A percentile compares a stretch with the other conserved stretches of the same genome.
phyloP scores from a whole-genome alignment of 352 stramenopile species.

The Pythium biforme region DNA sequence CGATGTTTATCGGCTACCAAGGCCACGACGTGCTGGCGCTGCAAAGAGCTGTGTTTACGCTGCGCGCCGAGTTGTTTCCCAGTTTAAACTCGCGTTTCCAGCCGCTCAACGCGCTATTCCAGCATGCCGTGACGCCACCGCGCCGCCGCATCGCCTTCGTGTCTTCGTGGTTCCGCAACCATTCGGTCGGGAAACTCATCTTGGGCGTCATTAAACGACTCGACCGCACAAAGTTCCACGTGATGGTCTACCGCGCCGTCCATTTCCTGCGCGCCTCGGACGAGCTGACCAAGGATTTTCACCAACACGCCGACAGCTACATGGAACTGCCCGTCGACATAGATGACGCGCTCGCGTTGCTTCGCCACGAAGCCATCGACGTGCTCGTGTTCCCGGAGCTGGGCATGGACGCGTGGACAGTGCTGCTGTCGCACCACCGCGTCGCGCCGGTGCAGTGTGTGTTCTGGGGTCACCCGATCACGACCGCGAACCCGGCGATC shows the following conservation, averaged over 20 bases:
- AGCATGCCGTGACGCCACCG: slow-evolving; percentile 14
- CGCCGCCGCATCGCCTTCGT: slow-evolving; percentile 46
- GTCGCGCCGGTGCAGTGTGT: slow-evolving; percentile 72
- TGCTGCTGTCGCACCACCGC: slow-evolving; percentile 68
- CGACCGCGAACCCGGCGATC: slow-evolving; percentile 62
- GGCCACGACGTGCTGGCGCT: slow-evolving; percentile 16
- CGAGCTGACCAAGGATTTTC: slow-evolving; percentile 45
- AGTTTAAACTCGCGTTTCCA: slow-evolving; percentile 27
- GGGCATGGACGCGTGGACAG: slow-evolving; percentile 77
- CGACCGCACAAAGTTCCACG: slow-evolving; percentile 49
- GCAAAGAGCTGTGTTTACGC: slow-evolving; percentile 34
- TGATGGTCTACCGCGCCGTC: slow-evolving; percentile 49
- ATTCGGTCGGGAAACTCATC: slow-evolving; percentile 68
- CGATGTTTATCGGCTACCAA: slow-evolving; percentile 73
- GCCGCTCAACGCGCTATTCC: slow-evolving; percentile 19
- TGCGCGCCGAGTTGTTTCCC: slow-evolving; percentile 36
- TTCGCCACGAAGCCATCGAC: slow-evolving; percentile 59
- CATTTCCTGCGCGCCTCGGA: slow-evolving; percentile 52
- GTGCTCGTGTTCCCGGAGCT: slow-evolving; percentile 81
- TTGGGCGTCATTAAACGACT: slow-evolving; percentile 50
- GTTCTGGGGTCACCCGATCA: slow-evolving; percentile 88
- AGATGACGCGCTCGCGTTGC: slow-evolving; percentile 35
- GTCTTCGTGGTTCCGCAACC: slow-evolving; percentile 61
- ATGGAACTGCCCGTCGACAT: slow-evolving; percentile 37
- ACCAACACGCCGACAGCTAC: slow-evolving; percentile 42